phyloP scores from a whole-genome alignment of 495 filamentous ascomycete genomes.

The Astrothelium macrocarpum region DNA sequence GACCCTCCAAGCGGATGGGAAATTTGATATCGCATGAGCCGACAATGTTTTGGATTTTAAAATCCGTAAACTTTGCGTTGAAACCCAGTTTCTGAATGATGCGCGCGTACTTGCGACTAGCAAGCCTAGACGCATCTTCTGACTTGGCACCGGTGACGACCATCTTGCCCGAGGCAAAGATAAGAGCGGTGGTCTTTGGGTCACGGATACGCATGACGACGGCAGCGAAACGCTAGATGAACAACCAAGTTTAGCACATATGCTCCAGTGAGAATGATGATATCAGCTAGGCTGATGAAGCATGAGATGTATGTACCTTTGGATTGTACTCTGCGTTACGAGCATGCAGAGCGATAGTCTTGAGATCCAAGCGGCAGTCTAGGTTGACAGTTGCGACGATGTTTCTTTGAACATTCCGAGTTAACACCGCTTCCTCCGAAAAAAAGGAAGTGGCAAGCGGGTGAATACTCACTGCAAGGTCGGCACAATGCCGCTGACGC shows the following conservation, averaged over 20 bases:
- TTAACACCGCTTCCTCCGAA: conserved; percentile 45
- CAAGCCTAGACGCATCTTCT: conserved; percentile 94
- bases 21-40: conserved; percentile 99
- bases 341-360: conserved; percentile 97
- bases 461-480: conserved; percentile 89
- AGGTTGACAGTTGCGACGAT: conserved; percentile 99
- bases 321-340: conserved; percentile 98
- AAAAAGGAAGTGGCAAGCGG: conserved; percentile 12
- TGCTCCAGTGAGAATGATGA: neutral
- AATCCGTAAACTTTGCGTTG: conserved; percentile 99
- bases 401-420: conserved; percentile 68
- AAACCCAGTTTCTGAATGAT: conserved; percentile 99
- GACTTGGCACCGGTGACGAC: conserved; percentile 98
- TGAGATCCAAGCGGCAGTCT: conserved; percentile 93
- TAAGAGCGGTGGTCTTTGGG: conserved; percentile 94
- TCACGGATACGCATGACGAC: conserved; percentile 99
- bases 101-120: conserved; percentile 93
- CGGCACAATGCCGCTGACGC: conserved; percentile 86
- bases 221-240: conserved; percentile 87
- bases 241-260: conserved; percentile 35
- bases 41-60: conserved; percentile 99
- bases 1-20: conserved; percentile 91
- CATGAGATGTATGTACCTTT: conserved; percentile 54
- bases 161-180: conserved; percentile 99
- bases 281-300: neutral